Conservation (phyloP, 179 eudicot species). For the Corrigiola litoralis region DNA sequence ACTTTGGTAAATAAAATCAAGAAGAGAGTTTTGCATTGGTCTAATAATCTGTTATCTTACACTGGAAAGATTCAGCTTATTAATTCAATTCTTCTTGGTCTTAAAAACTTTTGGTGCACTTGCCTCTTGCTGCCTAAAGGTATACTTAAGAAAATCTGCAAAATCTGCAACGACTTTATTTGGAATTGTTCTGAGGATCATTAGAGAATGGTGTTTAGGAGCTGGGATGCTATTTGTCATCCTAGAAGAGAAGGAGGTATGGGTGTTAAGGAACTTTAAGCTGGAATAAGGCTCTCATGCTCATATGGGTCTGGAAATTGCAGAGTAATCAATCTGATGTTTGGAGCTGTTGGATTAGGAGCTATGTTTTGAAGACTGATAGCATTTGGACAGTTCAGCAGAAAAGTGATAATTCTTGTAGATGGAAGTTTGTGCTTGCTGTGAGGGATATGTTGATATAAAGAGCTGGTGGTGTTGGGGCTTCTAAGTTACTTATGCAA, state of each 20-base stretch:
- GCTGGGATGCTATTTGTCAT: background rate
- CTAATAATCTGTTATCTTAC: background rate
- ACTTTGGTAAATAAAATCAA: too few species aligned
- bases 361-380: background rate
- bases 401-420: too few species aligned
- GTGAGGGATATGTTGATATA: too few species aligned
- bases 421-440: background rate
- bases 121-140: background rate
- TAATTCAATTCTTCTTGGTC: too few species aligned
- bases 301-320: background rate
- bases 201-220: too few species aligned
- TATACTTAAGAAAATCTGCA: too few species aligned
- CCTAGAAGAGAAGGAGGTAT: background rate
- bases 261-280: too few species aligned
- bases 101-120: background rate
- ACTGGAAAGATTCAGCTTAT: background rate
- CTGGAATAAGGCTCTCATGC: background rate
- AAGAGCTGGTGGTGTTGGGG: too few species aligned
- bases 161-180: background rate
- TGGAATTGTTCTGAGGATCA: background rate
- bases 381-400: background rate
- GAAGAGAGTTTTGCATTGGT: background rate
- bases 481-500: too few species aligned
- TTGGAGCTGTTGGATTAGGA: background rate
- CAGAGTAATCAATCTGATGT: background rate